Base-by-base conservation (phyloP, 768 basidiomycete species). In the Suillus bovinus region DNA sequence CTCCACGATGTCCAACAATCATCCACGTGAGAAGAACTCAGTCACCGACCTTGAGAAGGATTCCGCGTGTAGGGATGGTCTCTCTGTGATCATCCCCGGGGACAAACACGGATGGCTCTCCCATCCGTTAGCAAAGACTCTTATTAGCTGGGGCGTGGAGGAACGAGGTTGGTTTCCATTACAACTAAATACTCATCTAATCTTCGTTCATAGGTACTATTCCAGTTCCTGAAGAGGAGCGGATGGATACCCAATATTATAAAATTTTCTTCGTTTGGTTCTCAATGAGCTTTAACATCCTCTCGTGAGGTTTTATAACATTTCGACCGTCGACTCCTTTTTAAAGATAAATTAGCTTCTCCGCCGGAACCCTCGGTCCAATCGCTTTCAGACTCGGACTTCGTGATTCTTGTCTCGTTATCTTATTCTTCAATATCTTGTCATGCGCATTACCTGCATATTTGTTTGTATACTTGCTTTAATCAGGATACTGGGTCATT, bases 221-320 rank as follows among this genome's bases (percentile, higher is more conserved):
- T 22, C 88, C 88, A 4, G 81, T 84, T 2, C 70, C 81, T 1
- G 66, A 71, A 2, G 80, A 81, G 34, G 75, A 83, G 47, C 81
- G 88, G 50, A 79, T 68, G 10, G 88, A 89, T 67, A 81, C 76
- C 22, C 81, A 83, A 52, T 80, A 84, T 57, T 84, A 83, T 67
- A 86, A 89, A 63, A 73, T 88, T 67, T 89, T 89, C 76, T 86
- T 87, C 67, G 78, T 89, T 6, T 90, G 88, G 89, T 86, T 89
- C 67, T 85, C 88, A 9, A 80, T 84, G 59, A 89, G 87, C 69
- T 81, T 88, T 71, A 89, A 89, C 66, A 82, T 89, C 31, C 76
- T 88, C n/a, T 80, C 80, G 74, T 88, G 38, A 33, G 80, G 70
- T n/a, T 27, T 52, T 10, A 34, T 47, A 8, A n/a, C 24, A 5